These are phyloP conservation scores for Tetrahymena elliotti DNA, from an alignment of 73 alveolate species.

Conservation along the genomic window DNA sequence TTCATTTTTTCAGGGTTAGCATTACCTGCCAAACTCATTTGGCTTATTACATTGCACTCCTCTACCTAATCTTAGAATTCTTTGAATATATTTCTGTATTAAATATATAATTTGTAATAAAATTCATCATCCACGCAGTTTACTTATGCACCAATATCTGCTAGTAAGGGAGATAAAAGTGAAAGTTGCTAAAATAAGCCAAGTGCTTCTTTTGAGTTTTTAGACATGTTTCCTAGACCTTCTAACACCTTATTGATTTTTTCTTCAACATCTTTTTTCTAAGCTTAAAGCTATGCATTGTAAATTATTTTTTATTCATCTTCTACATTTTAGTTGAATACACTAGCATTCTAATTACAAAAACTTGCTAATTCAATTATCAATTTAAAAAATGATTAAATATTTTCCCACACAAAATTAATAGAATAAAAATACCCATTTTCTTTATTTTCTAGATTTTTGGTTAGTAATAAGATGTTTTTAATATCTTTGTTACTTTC, in stretches of 20 bases:
- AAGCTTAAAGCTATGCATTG: neutral
- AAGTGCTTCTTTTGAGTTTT: neutral
- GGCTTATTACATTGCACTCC: neutral
- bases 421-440: no score
- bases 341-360: neutral
- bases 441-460: no score
- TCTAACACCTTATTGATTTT: neutral
- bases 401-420: no score
- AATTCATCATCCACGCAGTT: neutral
- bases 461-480: no score
- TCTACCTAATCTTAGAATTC: neutral
- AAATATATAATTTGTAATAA: neutral
- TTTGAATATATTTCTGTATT: neutral
- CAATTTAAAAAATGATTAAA: no score
- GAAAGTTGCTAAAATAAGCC: neutral
- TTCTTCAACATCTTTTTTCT: neutral
- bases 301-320: neutral
- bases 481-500: no score
- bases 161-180: neutral
- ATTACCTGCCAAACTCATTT: neutral
- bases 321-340: neutral
- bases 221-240: neutral
- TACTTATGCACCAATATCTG: neutral
- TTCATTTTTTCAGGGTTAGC: neutral
- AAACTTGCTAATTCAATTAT: neutral